phyloP scores from a whole-genome alignment of 2,329 filamentous ascomycete species.

The Myotisia sp. region DNA sequence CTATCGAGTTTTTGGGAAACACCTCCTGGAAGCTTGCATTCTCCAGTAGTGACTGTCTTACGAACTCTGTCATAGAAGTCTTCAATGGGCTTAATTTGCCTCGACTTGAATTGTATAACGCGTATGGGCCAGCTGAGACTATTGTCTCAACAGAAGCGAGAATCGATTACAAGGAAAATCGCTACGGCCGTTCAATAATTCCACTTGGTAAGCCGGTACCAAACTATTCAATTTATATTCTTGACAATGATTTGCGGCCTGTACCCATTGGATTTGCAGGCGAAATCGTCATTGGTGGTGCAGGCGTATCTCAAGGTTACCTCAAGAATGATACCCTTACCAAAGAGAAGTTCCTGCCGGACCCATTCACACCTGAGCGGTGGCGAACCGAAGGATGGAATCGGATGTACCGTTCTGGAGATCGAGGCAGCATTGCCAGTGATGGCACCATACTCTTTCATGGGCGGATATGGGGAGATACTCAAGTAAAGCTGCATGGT shows the following conservation, averaged over 20 bases:
- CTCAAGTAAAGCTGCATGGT: slow-evolving; percentile 20
- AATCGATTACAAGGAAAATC: no score
- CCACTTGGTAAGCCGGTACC: slow-evolving; percentile 18
- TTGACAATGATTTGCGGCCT: slow-evolving; percentile 26
- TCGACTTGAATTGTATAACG: slow-evolving; percentile 10
- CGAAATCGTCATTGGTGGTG: slow-evolving; percentile 30
- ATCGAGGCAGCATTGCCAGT: slow-evolving; percentile 12
- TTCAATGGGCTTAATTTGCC: slow-evolving; percentile 10
- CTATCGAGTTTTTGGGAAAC: slow-evolving; percentile 8
- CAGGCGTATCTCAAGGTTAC: slow-evolving; percentile 16
- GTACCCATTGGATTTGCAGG: slow-evolving; percentile 30
- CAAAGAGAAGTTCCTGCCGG: slow-evolving; percentile 12
- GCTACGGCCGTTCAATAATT: no score
- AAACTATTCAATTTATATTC: slow-evolving; percentile 27
- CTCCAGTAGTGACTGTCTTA: slow-evolving; percentile 13
- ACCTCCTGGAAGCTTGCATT: slow-evolving; percentile 13
- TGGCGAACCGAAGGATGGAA: slow-evolving; percentile 5
- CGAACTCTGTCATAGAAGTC: slow-evolving; percentile 5
- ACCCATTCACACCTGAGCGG: slow-evolving; percentile 6
- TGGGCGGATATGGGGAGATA: slow-evolving; percentile 20
- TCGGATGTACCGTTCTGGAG: slow-evolving; percentile 8
- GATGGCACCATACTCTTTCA: slow-evolving; percentile 18
- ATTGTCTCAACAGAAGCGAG: slow-evolving; percentile 9
- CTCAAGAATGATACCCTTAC: slow-evolving; percentile 12
- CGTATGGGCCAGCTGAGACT: slow-evolving; percentile 16